Evolutionary conservation across 1,139 yeast species (phyloP).

Genomic region (Pichia sp.): DNA sequence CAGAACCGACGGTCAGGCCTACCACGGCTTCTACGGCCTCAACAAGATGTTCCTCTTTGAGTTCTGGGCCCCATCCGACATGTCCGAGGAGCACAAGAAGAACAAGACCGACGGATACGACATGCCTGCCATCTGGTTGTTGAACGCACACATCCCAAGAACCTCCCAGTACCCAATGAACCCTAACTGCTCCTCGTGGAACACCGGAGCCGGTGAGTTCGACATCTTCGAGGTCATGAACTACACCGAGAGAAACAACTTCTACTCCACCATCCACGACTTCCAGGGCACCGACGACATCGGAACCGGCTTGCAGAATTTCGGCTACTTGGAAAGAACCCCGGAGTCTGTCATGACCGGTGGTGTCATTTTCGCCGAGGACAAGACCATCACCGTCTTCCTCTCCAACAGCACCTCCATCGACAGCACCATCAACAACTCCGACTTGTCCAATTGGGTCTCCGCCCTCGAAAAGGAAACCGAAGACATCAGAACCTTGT

Average conservation of each 20-base stretch:
- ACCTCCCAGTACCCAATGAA: conserved; percentile 67
- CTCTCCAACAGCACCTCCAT: conserved; percentile 53
- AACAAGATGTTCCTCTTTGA: conserved; percentile 69
- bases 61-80: conserved; percentile 53
- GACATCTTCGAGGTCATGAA: conserved; percentile 70
- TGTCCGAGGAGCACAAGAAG: conserved; percentile 31
- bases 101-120: conserved; percentile 44
- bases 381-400: conserved; percentile 59
- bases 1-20: conserved; percentile 68
- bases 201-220: conserved; percentile 75
- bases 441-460: conserved; percentile 39
- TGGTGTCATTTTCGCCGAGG: conserved; percentile 63
- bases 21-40: conserved; percentile 64
- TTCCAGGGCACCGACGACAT: conserved; percentile 65
- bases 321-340: conserved; percentile 53
- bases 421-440: conserved; percentile 36
- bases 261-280: conserved; percentile 66
- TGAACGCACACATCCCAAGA: conserved; percentile 75
- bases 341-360: conserved; percentile 53
- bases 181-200: conserved; percentile 69
- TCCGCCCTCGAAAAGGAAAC: conserved; percentile 16
- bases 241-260: conserved; percentile 47
- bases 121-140: conserved; percentile 77
- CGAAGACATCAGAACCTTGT: conserved; percentile 16
- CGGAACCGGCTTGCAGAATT: conserved; percentile 53